phyloP scores from a whole-genome alignment of 1,139 yeast genomes.

The Protomyces lactucae-debilis region DNA sequence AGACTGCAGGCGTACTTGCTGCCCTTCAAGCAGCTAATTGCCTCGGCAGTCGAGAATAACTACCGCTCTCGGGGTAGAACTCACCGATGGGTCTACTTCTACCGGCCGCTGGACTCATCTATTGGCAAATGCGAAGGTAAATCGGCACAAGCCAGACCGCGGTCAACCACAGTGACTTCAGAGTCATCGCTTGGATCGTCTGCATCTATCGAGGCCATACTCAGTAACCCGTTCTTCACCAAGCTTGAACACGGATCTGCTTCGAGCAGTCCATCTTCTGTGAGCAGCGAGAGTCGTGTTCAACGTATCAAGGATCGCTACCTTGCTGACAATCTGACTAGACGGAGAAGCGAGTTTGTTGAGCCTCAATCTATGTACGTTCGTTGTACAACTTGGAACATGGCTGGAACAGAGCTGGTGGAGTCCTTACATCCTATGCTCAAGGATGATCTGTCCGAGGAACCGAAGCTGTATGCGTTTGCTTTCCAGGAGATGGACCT shows the following conservation, averaged over 20 bases:
- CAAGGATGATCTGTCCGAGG: background rate
- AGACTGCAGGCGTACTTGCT: slow-evolving; percentile 5
- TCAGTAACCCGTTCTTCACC: background rate
- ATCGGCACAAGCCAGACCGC: background rate
- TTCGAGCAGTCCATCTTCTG: background rate
- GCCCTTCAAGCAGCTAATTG: background rate
- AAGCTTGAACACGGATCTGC: too few species aligned
- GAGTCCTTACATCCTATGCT: slow-evolving; percentile 9
- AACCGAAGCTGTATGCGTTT: background rate
- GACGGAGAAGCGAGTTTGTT: background rate
- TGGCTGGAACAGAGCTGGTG: slow-evolving; percentile 19
- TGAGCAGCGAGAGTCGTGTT: background rate
- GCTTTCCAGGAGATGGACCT: slow-evolving; percentile 29
- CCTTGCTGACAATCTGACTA: background rate
- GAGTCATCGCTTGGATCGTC: background rate
- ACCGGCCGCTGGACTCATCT: background rate
- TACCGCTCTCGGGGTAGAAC: background rate
- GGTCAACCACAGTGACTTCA: background rate
- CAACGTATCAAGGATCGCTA: slow-evolving; percentile 3
- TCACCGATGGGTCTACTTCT: slow-evolving; percentile 7
- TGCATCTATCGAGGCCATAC: background rate
- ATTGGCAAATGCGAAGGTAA: background rate
- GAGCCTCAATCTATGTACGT: background rate
- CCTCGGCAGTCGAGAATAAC: slow-evolving; percentile 8
- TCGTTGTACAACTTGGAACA: slow-evolving; percentile 21